Conservation (phyloP, 768 basidiomycete species). For the Tylopilus vinaceipallidus region DNA sequence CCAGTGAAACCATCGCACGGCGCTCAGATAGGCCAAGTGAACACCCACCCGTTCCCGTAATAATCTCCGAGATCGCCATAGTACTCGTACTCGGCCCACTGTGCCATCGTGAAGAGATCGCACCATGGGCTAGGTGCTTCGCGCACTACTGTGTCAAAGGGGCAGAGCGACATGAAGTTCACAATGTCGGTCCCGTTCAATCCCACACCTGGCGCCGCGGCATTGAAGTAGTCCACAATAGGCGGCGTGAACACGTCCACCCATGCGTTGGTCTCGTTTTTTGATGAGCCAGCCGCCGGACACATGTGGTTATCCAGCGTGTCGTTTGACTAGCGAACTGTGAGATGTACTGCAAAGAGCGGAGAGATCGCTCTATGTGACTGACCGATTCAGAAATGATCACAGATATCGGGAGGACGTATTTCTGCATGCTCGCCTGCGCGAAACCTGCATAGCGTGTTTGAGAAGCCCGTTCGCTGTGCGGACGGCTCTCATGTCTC, state of each 20-base stretch:
- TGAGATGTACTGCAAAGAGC: not conserved
- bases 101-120: slow-evolving; percentile 54
- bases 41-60: slow-evolving; percentile 64
- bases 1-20: too few species aligned
- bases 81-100: slow-evolving; percentile 68
- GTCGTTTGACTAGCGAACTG: slow-evolving; percentile 46
- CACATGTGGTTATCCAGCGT: slow-evolving; percentile 69
- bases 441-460: slow-evolving; percentile 37
- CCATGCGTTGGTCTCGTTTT: slow-evolving; percentile 50
- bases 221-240: slow-evolving; percentile 57
- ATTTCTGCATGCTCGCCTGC: slow-evolving; percentile 42
- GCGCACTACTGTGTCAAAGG: slow-evolving; percentile 64
- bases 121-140: slow-evolving; percentile 63
- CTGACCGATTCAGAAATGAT: slow-evolving; percentile 54
- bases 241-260: slow-evolving; percentile 47
- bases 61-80: slow-evolving; percentile 69
- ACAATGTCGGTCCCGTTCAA: slow-evolving; percentile 52
- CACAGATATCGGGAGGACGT: slow-evolving; percentile 49
- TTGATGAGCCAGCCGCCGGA: slow-evolving; percentile 47
- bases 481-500: not conserved
- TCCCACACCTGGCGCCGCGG: slow-evolving; percentile 58
- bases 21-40: not conserved
- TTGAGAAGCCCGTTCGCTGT: not conserved
- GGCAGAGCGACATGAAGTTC: slow-evolving; percentile 66
- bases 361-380: not conserved